Conservation (phyloP, 257 asterid species). For the Gentiana straminea region DNA sequence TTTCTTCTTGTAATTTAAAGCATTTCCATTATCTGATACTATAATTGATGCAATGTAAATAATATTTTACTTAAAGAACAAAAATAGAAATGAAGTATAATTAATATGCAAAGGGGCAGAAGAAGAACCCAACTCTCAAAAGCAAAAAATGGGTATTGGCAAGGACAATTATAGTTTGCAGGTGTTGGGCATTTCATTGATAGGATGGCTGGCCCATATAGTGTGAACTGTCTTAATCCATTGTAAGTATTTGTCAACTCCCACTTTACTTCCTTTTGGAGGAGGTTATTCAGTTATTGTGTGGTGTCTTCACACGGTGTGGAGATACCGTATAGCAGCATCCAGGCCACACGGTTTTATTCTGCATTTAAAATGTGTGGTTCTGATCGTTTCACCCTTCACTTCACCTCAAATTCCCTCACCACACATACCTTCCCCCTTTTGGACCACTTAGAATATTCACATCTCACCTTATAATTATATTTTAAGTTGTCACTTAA, state of each 20-base stretch:
- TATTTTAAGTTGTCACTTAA: no score
- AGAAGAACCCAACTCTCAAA: conserved; percentile 14
- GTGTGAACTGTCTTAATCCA: conserved; percentile 15
- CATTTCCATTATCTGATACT: no score
- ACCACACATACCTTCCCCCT: no score
- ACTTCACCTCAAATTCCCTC: no score
- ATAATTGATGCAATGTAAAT: no score
- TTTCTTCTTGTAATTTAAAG: no score
- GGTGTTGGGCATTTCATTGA: neutral
- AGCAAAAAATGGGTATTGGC: conserved; percentile 4
- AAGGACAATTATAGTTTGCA: neutral
- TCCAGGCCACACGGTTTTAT: neutral
- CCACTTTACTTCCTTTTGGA: neutral
- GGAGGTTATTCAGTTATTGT: neutral
- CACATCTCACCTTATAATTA: no score
- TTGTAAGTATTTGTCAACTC: conserved; percentile 8
- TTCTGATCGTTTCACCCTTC: no score
- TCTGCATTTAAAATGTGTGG: no score
- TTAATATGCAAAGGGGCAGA: neutral
- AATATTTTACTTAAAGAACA: conserved; percentile 18
- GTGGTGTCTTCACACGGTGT: no score
- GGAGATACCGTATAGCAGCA: neutral
- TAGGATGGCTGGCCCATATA: neutral
- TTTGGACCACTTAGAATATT: no score
- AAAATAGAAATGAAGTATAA: conserved; percentile 27